Evolutionary conservation across 116 monocot genomes (phyloP).

Genomic region (Thalassia testudinum): DNA sequence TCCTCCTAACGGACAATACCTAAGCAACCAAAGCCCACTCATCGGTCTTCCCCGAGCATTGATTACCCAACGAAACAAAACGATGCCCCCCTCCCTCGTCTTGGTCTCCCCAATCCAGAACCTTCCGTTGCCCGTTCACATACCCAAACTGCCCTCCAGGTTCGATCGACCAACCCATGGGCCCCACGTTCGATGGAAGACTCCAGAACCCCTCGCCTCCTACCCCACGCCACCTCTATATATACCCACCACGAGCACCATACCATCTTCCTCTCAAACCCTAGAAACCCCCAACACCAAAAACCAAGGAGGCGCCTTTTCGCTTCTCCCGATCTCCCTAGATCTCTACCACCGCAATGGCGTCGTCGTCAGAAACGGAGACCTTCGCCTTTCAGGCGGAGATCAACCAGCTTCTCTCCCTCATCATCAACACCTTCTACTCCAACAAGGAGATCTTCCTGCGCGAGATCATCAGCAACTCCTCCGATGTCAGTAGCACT

Average conservation of each 20-base stretch:
- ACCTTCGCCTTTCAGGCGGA: constrained; percentile 41
- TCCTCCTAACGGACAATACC: too few relatives aligned
- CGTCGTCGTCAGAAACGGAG: constrained; percentile 21
- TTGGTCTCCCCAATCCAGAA: too few relatives aligned
- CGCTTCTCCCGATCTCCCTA: background rate
- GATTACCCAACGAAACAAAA: too few relatives aligned
- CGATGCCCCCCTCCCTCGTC: too few relatives aligned
- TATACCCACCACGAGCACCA: background rate
- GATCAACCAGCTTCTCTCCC: constrained; percentile 31
- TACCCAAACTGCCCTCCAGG: too few relatives aligned
- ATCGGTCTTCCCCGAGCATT: too few relatives aligned
- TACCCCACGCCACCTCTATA: background rate
- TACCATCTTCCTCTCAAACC: constrained; percentile 4
- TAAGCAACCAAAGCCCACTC: too few relatives aligned
- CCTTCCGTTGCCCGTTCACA: too few relatives aligned
- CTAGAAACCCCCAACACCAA: background rate
- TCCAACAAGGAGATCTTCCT: constrained; percentile 48
- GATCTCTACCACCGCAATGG: background rate
- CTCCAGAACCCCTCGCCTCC: background rate
- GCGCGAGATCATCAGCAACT: constrained; percentile 34
- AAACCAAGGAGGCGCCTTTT: too few relatives aligned
- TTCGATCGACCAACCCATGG: too few relatives aligned
- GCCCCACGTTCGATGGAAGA: background rate
- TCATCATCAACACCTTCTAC: constrained; percentile 39
- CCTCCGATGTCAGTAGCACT: constrained; percentile 21